These are phyloP conservation scores for Aegilops speltoides DNA, from an alignment of 176 grass and related monocot species.

Conservation along the genomic window DNA sequence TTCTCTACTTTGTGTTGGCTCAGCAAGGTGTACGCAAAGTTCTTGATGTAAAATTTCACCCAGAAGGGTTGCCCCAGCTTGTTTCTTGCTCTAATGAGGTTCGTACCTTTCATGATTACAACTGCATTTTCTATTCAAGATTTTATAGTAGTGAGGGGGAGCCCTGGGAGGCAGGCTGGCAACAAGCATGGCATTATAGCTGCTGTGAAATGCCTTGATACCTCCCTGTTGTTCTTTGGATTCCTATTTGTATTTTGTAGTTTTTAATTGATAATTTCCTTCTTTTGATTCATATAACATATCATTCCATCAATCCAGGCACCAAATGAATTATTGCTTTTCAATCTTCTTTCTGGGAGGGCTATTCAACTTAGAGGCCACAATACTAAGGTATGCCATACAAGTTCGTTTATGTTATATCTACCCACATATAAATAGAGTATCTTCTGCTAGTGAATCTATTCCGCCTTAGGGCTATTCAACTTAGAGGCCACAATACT, in stretches of 20 bases:
- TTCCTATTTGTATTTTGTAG: slow-evolving; percentile 27
- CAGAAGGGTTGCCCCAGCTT: slow-evolving; percentile 92
- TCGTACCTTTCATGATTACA: slow-evolving; percentile 24
- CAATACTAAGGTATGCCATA: slow-evolving; percentile 69
- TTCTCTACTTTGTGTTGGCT: slow-evolving; percentile 23
- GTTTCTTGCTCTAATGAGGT: slow-evolving; percentile 97
- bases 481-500: slow-evolving; percentile 91
- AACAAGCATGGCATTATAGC: neutral
- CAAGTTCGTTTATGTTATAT: slow-evolving; percentile 25
- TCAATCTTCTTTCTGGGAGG: slow-evolving; percentile 96
- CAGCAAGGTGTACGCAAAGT: slow-evolving; percentile 96
- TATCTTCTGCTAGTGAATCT: slow-evolving; percentile 17
- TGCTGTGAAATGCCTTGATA: neutral
- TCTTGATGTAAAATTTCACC: slow-evolving; percentile 96
- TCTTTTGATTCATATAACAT: slow-evolving; percentile 22
- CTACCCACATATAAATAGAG: neutral
- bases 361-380: slow-evolving; percentile 94
- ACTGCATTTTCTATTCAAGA: slow-evolving; percentile 1
- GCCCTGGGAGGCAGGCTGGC: neutral
- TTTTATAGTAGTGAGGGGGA: neutral
- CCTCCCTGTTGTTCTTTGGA: slow-evolving; percentile 5
- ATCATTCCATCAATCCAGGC: slow-evolving; percentile 49
- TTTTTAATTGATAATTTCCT: neutral
- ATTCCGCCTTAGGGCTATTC: slow-evolving; percentile 53
- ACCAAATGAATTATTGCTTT: slow-evolving; percentile 95